These are phyloP conservation scores for Termitomyces sp. DNA, from an alignment of 768 basidiomycete genomes.

Conservation along the genomic window DNA sequence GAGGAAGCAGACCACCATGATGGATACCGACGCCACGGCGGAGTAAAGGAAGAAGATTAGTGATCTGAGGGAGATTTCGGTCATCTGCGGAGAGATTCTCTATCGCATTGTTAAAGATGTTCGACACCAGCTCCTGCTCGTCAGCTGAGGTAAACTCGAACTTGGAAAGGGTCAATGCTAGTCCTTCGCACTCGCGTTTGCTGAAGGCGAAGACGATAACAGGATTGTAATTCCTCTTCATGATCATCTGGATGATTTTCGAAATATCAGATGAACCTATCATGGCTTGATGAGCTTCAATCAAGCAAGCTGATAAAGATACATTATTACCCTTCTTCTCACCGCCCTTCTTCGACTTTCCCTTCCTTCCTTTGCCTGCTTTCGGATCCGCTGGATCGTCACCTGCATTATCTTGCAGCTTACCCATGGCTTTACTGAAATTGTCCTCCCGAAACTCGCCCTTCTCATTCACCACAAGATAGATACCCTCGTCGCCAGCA, in stretches of 20 bases:
- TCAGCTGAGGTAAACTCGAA: conserved; percentile 92
- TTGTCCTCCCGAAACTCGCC: conserved; percentile 96
- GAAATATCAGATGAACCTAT: conserved; percentile 89
- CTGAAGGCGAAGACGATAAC: conserved; percentile 98
- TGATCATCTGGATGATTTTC: conserved; percentile 98
- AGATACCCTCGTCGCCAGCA: conserved; percentile 93
- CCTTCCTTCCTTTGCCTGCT: conserved; percentile 83
- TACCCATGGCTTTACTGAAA: conserved; percentile 97
- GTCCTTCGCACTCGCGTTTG: conserved; percentile 94
- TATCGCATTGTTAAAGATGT: conserved; percentile 94
- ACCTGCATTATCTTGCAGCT: conserved; percentile 75
- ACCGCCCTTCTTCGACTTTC: conserved; percentile 92
- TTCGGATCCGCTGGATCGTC: conserved; percentile 90
- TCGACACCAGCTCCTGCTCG: conserved; percentile 81
- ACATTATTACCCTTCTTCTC: conserved; percentile 73
- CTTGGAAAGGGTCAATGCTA: conserved; percentile 90
- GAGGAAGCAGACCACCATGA: conserved; percentile 95
- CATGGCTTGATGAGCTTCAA: neutral
- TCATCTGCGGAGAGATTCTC: conserved; percentile 84
- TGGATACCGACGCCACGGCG: conserved; percentile 97
- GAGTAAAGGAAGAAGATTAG: conserved; percentile 86
- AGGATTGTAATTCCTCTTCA: conserved; percentile 95
- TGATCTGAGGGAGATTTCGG: conserved; percentile 87
- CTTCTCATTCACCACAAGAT: conserved; percentile 98
- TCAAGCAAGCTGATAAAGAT: neutral